Evolutionary conservation across 495 filamentous ascomycete species (phyloP), one percentile per base, ranked within the genome.

Genomic region (Talaromyces thailandensis): DNA sequence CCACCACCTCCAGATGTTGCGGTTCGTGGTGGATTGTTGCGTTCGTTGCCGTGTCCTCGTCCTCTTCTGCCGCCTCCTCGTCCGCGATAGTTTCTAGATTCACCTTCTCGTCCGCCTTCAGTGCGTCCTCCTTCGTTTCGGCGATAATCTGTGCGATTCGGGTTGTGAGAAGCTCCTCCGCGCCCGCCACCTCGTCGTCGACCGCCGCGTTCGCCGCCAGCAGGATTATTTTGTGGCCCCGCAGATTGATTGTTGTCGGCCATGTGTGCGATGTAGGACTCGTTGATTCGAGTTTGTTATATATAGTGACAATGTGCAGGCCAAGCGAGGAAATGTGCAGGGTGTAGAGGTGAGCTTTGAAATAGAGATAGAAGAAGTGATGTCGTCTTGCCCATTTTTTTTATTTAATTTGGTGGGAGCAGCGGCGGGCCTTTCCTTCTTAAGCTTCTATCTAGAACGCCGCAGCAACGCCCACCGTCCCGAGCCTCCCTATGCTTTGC

Each of bases 161-260:
- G 8, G 24, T 43, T 43, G 9, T 51, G 61, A 24, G 37, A 31
- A 32, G 56, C 23, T 26, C 24, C 61, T 32, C 56, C 63, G 7
- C 64, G 64, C 12, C 64, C 57, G 16, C 64, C 61, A 56, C 69
- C 56, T 60, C 63, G 58, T 62, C 65, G 62, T 24, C 65, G 51
- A 25, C 69, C 62, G 52, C 69, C 67, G 45, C 66, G 40, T 14
- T 28, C 29, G 55, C 29, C 29, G 26, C 18, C 55, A 21, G 55
- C 26, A 35, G 43, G 40, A 18, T 24, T 43, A 23, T 32, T 58
- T 58, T 25, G 53, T 24, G 25, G 45, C n/a, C 59, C 59, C 11
- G 59, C 23, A 8, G 45, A 50, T 52, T 32, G 57, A 24, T 23
- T 43, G 29, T 40, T 26, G 11, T 61, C 59, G 21, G 59, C 40